phyloP scores from a whole-genome alignment of 192 early-diverging fungal genomes.

The Coemansia sp. region DNA sequence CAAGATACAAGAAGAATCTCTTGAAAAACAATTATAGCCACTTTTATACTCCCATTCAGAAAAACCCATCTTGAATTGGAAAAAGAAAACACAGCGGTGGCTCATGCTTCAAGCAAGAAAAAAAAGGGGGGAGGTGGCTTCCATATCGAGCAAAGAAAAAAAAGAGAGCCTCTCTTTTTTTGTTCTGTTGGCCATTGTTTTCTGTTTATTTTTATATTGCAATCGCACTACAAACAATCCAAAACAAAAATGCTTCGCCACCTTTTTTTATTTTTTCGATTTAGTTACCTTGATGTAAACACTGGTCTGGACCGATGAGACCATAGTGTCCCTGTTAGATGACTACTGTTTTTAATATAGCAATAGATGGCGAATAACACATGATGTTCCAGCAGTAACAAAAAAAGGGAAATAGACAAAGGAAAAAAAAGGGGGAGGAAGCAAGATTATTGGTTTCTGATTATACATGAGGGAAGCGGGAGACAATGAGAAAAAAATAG shows the following conservation, averaged over 20 bases:
- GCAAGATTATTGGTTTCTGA: neutral
- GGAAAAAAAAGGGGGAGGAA: neutral
- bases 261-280: neutral
- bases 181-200: neutral
- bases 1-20: constrained; percentile 4
- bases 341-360: neutral
- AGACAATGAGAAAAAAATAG: neutral
- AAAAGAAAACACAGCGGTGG: neutral
- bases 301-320: neutral
- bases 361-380: neutral
- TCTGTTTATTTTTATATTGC: neutral
- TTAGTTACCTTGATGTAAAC: neutral
- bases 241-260: neutral
- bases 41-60: neutral
- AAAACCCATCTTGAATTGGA: neutral
- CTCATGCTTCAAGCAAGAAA: neutral
- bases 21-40: neutral
- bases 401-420: neutral
- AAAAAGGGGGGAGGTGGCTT: neutral
- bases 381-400: neutral
- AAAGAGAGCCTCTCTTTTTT: neutral
- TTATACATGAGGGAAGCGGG: neutral
- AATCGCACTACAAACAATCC: neutral
- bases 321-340: neutral
- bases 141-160: neutral